A percentile compares a stretch with the other conserved stretches of the same genome.
Conservation (phyloP, 345 rosid species). For the Lenwebbia sp. region DNA sequence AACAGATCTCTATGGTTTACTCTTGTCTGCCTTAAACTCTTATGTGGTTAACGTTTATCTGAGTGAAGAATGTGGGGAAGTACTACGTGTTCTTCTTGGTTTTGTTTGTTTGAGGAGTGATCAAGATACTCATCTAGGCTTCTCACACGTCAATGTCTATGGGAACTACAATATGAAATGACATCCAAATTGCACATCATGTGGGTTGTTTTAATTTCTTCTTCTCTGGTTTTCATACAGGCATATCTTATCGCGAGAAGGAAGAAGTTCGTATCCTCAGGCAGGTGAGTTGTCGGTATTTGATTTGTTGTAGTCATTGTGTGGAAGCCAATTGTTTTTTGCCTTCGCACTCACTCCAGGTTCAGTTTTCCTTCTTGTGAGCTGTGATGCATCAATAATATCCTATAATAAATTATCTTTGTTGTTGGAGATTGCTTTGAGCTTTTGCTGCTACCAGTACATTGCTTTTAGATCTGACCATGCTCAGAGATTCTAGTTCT, state of each 20-base stretch:
- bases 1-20: background rate
- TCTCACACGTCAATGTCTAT: background rate
- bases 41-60: slow-evolving; percentile 10
- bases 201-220: background rate
- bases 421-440: background rate
- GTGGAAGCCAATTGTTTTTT: background rate
- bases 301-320: background rate
- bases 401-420: background rate
- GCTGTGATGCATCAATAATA: background rate
- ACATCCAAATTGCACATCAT: background rate
- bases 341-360: background rate
- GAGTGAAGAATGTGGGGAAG: background rate
- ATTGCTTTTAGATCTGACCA: background rate
- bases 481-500: background rate
- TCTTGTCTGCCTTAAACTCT: slow-evolving; percentile 7
- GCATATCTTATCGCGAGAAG: slow-evolving; percentile 84
- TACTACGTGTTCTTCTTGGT: background rate
- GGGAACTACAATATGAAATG: background rate
- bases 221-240: slow-evolving; percentile 17
- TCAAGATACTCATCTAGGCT: background rate
- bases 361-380: background rate
- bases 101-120: background rate
- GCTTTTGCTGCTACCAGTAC: background rate
- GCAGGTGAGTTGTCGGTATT: slow-evolving; percentile 38
- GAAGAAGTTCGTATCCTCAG: slow-evolving; percentile 88